Evolutionary conservation across 768 basidiomycete genomes (phyloP).

Genomic region (Tulasnella sp.): DNA sequence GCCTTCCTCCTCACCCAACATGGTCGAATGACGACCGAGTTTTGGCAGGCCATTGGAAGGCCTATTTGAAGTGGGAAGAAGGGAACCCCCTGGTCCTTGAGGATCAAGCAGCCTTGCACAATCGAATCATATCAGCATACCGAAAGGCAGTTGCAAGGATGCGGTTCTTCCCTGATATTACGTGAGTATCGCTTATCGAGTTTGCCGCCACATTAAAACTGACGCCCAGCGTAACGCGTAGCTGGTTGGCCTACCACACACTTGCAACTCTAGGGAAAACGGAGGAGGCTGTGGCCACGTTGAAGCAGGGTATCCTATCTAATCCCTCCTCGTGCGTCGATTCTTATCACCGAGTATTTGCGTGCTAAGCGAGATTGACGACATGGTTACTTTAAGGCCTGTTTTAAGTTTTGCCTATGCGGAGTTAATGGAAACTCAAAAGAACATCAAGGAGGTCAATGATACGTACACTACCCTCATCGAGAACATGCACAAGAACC

Average conservation of each 20-base stretch:
- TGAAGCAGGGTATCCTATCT: constrained; percentile 82
- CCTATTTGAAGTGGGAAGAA: constrained; percentile 94
- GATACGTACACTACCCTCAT: constrained; percentile 69
- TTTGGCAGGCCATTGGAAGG: constrained; percentile 82
- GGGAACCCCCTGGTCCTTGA: constrained; percentile 90
- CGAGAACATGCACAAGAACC: constrained; percentile 54
- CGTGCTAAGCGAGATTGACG: constrained; percentile 3
- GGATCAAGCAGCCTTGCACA: constrained; percentile 61
- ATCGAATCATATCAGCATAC: constrained; percentile 75
- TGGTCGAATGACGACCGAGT: constrained; percentile 37
- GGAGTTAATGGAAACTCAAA: constrained; percentile 63
- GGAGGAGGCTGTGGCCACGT: constrained; percentile 76
- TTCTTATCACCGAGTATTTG: background rate
- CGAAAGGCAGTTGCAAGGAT: constrained; percentile 85
- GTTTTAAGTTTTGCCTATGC: constrained; percentile 86
- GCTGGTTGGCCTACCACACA: constrained; percentile 90
- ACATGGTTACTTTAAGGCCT: constrained; percentile 49
- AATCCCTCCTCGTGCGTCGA: constrained; percentile 67
- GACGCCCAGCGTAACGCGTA: constrained; percentile 34
- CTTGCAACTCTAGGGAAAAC: constrained; percentile 65
- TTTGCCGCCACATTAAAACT: background rate
- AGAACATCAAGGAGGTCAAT: constrained; percentile 65
- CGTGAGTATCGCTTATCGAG: constrained; percentile 45
- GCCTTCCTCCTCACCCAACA: constrained; percentile 25
- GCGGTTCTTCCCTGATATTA: constrained; percentile 93